A percentile compares a stretch with the other conserved stretches of the same genome.
These are phyloP conservation scores for Eucalyptus albens DNA, from an alignment of 345 rosid species.

Conservation along the genomic window DNA sequence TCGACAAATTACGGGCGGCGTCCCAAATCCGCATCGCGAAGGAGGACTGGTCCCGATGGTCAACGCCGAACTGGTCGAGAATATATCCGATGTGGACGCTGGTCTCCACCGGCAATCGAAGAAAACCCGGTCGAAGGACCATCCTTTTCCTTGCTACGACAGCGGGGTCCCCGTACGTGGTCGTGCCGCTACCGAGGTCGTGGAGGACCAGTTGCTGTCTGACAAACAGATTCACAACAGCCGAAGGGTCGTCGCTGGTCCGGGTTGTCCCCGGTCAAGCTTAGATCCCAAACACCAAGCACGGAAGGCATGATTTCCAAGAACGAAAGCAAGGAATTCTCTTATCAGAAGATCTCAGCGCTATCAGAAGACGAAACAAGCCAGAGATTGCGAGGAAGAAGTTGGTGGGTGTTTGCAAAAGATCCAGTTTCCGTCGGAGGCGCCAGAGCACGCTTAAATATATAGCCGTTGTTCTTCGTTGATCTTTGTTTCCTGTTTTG, in stretches of 20 bases:
- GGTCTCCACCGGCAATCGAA: neutral
- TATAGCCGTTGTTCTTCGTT: no score
- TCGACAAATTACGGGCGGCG: neutral
- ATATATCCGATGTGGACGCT: neutral
- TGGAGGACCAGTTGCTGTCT: neutral
- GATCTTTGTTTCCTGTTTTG: no score
- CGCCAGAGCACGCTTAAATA: no score
- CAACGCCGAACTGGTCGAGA: neutral
- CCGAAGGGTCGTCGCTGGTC: neutral
- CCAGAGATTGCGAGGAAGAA: neutral
- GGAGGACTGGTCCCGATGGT: neutral
- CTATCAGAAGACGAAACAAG: neutral
- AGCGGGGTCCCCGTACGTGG: neutral
- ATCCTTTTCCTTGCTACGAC: neutral
- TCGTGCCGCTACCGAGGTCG: neutral
- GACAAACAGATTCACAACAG: neutral
- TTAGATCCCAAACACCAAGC: neutral
- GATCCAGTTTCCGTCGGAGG: no score
- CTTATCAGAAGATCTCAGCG: neutral
- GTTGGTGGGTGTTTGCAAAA: neutral
- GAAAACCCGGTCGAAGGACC: neutral
- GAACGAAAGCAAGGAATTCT: neutral
- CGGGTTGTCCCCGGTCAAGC: neutral
- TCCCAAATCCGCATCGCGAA: neutral
- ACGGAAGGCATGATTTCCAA: neutral